phyloP scores from a whole-genome alignment of 108 stramenopile genomes.

The Fistulifera solaris region DNA sequence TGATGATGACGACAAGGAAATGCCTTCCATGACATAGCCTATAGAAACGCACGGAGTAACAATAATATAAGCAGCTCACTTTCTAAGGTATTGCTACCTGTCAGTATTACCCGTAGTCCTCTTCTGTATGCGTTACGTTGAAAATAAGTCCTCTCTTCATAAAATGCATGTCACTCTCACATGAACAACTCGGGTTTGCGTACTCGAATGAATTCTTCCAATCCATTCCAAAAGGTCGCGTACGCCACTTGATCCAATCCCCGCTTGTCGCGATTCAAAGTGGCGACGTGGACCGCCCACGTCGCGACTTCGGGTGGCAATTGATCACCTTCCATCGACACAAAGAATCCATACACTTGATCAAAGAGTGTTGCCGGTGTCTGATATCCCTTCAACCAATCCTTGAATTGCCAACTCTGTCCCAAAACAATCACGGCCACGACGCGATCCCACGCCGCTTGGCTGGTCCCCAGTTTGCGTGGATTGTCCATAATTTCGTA shows the following conservation, averaged over 20 bases:
- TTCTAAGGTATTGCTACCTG: too few species aligned
- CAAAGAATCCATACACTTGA: slow-evolving; percentile 61
- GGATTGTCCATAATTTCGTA: slow-evolving; percentile 93
- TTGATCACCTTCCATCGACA: slow-evolving; percentile 69
- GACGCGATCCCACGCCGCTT: slow-evolving; percentile 86
- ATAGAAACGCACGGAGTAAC: too few species aligned
- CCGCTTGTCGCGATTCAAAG: slow-evolving; percentile 71
- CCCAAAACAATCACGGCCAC: slow-evolving; percentile 92
- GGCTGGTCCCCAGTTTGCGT: slow-evolving; percentile 30
- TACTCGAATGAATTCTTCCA: slow-evolving; percentile 78
- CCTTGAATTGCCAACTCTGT: slow-evolving; percentile 95
- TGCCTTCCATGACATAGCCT: too few species aligned
- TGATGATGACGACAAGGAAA: too few species aligned
- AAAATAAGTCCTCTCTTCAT: too few species aligned
- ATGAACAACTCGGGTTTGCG: slow-evolving; percentile 58
- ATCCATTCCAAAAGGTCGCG: slow-evolving; percentile 80
- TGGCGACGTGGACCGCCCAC: slow-evolving; percentile 60
- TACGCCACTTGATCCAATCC: slow-evolving; percentile 71
- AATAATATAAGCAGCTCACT: too few species aligned
- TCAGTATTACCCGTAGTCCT: too few species aligned
- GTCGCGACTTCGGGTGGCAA: slow-evolving; percentile 48
- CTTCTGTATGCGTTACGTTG: too few species aligned
- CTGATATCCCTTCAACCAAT: slow-evolving; percentile 63
- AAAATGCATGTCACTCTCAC: too few species aligned
- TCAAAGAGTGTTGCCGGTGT: slow-evolving; percentile 78